Evolutionary conservation across 495 filamentous ascomycete species (phyloP).

Genomic region (Astrocystis sublimbata): DNA sequence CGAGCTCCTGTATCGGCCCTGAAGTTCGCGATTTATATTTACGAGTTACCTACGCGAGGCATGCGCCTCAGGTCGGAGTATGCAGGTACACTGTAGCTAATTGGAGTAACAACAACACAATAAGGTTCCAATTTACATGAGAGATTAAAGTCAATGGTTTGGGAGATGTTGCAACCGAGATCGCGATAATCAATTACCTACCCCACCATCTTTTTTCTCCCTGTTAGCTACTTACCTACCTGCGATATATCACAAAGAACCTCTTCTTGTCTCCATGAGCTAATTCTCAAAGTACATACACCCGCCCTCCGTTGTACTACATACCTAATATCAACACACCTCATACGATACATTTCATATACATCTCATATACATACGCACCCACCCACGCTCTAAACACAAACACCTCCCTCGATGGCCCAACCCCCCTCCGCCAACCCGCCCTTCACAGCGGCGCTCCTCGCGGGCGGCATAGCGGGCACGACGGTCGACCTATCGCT

Average conservation of each 20-base stretch:
- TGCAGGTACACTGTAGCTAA: no score
- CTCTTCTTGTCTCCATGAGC: no score
- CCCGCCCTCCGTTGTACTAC: no score
- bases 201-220: not conserved
- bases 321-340: no score
- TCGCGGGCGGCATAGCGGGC: conserved; percentile 80
- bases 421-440: conserved; percentile 31
- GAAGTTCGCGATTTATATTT: conserved; percentile 1
- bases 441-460: conserved; percentile 52
- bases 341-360: no score
- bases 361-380: not conserved
- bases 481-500: conserved; percentile 89
- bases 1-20: not conserved
- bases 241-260: no score
- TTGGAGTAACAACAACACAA: no score
- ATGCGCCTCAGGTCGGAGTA: no score
- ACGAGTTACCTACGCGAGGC: not conserved
- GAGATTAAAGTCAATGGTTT: no score
- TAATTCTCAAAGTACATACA: no score
- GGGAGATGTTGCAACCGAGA: not conserved
- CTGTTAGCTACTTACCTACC: not conserved
- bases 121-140: no score
- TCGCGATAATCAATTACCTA: conserved; percentile 12
- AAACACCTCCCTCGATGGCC: conserved; percentile 14
- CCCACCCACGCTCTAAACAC: not conserved